Evolutionary conservation across 495 filamentous ascomycete genomes (phyloP).

Genomic region (Pyrenopolyporus hunteri): DNA sequence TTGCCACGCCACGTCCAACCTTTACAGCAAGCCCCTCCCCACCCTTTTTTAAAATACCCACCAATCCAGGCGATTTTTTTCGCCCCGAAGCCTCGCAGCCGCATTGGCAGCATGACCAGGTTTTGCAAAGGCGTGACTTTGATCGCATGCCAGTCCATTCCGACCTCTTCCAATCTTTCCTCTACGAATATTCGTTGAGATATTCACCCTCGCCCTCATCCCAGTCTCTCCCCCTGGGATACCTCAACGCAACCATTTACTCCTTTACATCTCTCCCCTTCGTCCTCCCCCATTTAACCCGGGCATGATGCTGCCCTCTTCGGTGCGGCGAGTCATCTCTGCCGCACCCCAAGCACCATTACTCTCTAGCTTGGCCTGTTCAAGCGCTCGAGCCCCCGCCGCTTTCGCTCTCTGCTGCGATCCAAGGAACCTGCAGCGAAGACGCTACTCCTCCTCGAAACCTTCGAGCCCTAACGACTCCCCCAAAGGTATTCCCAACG

Average conservation of each 20-base stretch:
- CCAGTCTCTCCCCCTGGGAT: conserved; percentile 17
- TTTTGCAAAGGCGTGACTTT: conserved; percentile 5
- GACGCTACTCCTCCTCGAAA: conserved; percentile 62
- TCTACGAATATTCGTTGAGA: too few species aligned
- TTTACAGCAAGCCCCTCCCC: too few species aligned
- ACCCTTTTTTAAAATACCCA: too few species aligned
- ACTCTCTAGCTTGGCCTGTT: conserved; percentile 46
- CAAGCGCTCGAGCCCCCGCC: conserved; percentile 45
- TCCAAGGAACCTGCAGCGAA: conserved; percentile 49
- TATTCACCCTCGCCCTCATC: conserved; percentile 25
- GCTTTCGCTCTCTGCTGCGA: conserved; percentile 47
- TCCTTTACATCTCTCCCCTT: background rate
- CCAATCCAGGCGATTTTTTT: conserved; percentile 12
- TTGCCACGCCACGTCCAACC: too few species aligned
- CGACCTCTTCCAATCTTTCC: conserved; percentile 20
- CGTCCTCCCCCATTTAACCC: conserved; percentile 19
- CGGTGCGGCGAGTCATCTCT: conserved; percentile 55
- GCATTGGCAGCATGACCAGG: conserved; percentile 7
- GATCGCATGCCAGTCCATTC: conserved; percentile 26
- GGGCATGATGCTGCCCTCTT: conserved; percentile 58
- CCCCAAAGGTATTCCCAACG: conserved; percentile 52
- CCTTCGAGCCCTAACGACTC: conserved; percentile 61
- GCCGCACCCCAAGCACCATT: conserved; percentile 51
- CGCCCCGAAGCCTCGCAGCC: conserved; percentile 24
- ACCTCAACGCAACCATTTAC: background rate